Conservation (phyloP, 306 rosid species). For the Urtica urens region DNA sequence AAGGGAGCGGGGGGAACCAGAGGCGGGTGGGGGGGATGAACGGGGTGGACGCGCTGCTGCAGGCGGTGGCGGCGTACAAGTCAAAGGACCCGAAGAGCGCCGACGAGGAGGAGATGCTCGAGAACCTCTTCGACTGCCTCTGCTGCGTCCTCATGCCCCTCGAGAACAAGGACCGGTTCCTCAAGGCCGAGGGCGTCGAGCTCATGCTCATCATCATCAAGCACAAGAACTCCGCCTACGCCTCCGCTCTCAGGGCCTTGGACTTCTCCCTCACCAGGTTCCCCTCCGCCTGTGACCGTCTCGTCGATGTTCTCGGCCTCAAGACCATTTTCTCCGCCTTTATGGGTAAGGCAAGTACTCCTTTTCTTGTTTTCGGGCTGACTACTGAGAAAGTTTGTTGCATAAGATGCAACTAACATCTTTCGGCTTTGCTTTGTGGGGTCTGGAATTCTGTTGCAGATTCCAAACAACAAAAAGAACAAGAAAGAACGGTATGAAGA, state of each 20-base stretch:
- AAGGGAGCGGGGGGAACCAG: constrained; percentile 69
- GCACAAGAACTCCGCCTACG: constrained; percentile 92
- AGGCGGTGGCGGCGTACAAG: constrained; percentile 95
- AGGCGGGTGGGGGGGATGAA: constrained; percentile 85
- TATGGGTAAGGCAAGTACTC: constrained; percentile 86
- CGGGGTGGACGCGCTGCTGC: constrained; percentile 84
- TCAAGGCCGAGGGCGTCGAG: constrained; percentile 95
- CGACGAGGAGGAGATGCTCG: constrained; percentile 89
- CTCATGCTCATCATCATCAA: constrained; percentile 90
- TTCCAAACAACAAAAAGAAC: constrained; percentile 65
- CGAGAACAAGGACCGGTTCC: constrained; percentile 91
- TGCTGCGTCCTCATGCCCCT: constrained; percentile 88
- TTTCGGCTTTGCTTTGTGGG: background rate
- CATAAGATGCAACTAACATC: too few species aligned
- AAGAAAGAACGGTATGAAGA: constrained; percentile 86
- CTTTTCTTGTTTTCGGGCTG: background rate
- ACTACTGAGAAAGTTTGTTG: too few species aligned
- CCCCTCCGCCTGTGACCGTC: constrained; percentile 91
- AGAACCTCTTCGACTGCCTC: constrained; percentile 83
- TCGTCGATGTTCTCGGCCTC: constrained; percentile 89
- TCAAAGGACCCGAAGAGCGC: constrained; percentile 79
- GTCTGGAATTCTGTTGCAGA: too few species aligned
- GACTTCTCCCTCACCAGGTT: constrained; percentile 95
- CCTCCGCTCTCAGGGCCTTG: constrained; percentile 85
- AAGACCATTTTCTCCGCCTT: constrained; percentile 95